Evolutionary conservation across 305 asterid species (phyloP).

Genomic region (Ruellia speciosa): DNA sequence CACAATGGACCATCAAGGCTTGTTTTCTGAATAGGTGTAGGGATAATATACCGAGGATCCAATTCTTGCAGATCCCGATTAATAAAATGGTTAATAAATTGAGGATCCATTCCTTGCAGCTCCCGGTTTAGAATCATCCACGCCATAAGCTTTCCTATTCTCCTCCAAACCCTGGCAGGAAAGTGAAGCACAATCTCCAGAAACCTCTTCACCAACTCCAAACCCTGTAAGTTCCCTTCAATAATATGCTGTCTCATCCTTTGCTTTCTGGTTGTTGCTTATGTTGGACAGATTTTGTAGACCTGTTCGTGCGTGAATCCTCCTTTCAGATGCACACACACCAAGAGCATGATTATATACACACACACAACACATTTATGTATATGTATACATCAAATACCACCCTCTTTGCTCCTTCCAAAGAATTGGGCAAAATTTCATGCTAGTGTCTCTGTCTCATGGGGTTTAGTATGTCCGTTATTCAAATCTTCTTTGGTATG

Average conservation of each 20-base stretch:
- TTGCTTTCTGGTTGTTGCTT: neutral
- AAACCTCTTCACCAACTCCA: neutral
- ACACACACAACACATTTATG: too few relatives aligned
- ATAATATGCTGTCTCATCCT: neutral
- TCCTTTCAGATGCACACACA: neutral
- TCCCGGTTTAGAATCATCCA: conserved; percentile 15
- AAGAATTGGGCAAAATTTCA: too few relatives aligned
- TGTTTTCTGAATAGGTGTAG: too few relatives aligned
- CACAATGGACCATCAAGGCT: neutral
- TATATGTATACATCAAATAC: neutral
- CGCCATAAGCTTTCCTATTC: conserved; percentile 11
- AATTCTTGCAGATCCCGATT: too few relatives aligned
- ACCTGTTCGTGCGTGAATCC: neutral
- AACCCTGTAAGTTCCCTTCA: neutral
- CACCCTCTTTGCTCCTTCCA: neutral
- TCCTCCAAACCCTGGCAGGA: conserved; percentile 14
- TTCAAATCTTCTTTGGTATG: too few relatives aligned
- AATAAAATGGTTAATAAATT: neutral
- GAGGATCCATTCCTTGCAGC: conserved; percentile 20
- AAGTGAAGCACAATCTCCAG: neutral
- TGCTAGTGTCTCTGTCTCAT: too few relatives aligned
- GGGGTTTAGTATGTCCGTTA: too few relatives aligned
- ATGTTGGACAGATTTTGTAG: neutral
- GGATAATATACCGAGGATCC: too few relatives aligned
- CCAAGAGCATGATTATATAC: conserved; percentile 15